Evolutionary conservation across 208 protist species (phyloP).

Genomic region (Wallacemonas collosoma): DNA sequence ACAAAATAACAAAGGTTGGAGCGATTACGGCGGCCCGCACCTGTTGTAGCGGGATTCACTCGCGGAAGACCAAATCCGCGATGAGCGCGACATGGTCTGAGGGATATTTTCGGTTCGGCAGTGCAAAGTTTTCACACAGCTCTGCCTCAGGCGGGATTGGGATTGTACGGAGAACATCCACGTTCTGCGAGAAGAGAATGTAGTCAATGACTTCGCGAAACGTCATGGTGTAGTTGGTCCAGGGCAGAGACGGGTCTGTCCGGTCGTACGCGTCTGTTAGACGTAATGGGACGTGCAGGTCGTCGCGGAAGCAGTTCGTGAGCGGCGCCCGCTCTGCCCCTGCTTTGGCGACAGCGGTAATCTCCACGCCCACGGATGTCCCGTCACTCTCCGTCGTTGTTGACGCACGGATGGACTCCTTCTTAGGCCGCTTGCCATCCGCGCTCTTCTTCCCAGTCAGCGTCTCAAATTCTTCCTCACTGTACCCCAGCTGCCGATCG

Average conservation of each 20-base stretch:
- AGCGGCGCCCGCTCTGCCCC: constrained; percentile 27
- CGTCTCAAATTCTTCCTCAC: constrained; percentile 39
- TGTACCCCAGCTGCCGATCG: constrained; percentile 65
- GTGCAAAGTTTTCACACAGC: constrained; percentile 71
- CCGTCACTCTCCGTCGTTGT: neutral
- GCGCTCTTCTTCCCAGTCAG: constrained; percentile 27
- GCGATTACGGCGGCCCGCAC: too few relatives aligned
- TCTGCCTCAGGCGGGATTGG: constrained; percentile 79
- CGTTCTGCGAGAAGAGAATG: constrained; percentile 71
- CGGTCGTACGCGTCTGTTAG: constrained; percentile 66
- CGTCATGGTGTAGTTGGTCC: constrained; percentile 90
- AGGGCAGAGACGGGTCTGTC: constrained; percentile 59
- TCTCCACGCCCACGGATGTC: neutral
- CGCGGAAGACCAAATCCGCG: constrained; percentile 51
- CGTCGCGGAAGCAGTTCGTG: constrained; percentile 40
- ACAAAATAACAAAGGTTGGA: too few relatives aligned
- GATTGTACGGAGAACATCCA: constrained; percentile 70
- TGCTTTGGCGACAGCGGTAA: constrained; percentile 1
- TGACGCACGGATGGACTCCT: neutral
- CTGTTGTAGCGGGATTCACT: neutral
- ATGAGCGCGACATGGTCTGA: constrained; percentile 93
- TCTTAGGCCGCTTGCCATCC: constrained; percentile 23
- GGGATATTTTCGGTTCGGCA: constrained; percentile 87
- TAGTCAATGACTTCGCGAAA: constrained; percentile 93
- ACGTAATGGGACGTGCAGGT: constrained; percentile 40